A percentile compares a stretch with the other conserved stretches of the same genome.
phyloP scores from a whole-genome alignment of 1,284 basidiomycete genomes.

The Trametes versicolor region DNA sequence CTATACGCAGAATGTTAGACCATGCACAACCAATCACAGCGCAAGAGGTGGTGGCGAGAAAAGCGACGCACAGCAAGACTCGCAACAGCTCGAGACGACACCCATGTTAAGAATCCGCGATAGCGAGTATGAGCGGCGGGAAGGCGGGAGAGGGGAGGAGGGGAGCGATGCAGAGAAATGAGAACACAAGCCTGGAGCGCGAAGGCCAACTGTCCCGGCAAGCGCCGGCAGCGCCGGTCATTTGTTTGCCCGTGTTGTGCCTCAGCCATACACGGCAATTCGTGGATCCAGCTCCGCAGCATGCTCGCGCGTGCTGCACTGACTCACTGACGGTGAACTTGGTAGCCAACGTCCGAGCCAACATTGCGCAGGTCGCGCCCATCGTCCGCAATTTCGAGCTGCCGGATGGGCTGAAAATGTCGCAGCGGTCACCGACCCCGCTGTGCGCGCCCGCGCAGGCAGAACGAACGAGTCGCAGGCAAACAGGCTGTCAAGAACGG shows the following conservation, averaged over 20 bases:
- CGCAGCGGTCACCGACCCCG: conserved; percentile 16
- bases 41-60: conserved; percentile 19
- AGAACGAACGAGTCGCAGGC: conserved; percentile 9
- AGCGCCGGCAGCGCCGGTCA: conserved; percentile 26
- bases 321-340: too few relatives aligned
- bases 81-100: conserved; percentile 76
- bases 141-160: conserved; percentile 27
- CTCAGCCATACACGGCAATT: conserved; percentile 22
- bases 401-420: background rate
- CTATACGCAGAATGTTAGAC: conserved; percentile 48
- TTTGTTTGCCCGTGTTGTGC: conserved; percentile 33
- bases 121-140: conserved; percentile 37
- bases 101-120: conserved; percentile 52
- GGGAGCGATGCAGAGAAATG: conserved; percentile 23
- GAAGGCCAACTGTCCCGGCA: conserved; percentile 18
- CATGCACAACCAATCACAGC: conserved; percentile 27
- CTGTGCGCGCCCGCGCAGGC: conserved; percentile 13
- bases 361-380: conserved; percentile 5
- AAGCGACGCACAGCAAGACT: conserved; percentile 72
- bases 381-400: conserved; percentile 11
- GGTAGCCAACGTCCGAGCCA: too few relatives aligned
- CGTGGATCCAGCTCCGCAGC: conserved; percentile 6
- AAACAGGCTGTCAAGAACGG: conserved; percentile 12
- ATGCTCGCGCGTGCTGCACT: background rate
- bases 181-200: conserved; percentile 19